Evolutionary conservation across 768 basidiomycete species (phyloP).

Genomic region (Suillus weaverae): DNA sequence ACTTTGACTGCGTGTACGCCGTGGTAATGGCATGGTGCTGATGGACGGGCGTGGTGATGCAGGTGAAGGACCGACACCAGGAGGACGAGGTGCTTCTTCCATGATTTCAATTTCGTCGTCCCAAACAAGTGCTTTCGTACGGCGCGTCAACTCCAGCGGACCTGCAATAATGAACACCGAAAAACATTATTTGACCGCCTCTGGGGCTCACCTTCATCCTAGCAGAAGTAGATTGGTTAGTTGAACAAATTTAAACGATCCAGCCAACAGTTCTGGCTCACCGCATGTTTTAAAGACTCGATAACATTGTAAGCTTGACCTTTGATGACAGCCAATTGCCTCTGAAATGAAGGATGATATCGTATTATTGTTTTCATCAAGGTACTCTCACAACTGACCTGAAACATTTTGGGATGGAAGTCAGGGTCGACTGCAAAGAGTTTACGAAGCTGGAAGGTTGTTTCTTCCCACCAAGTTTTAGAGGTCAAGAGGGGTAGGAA

Average conservation of each 20-base stretch:
- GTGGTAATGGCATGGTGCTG: conserved; percentile 58
- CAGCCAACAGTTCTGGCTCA: conserved; percentile 37
- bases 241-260: conserved; percentile 9
- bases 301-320: conserved; percentile 92
- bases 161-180: conserved; percentile 43
- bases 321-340: conserved; percentile 91
- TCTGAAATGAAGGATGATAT: conserved; percentile 37
- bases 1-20: conserved; percentile 58
- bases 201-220: conserved; percentile 69
- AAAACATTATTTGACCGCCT: neutral
- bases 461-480: conserved; percentile 89
- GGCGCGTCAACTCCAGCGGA: conserved; percentile 87
- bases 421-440: conserved; percentile 81
- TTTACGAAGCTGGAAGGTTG: conserved; percentile 72
- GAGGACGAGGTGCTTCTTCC: conserved; percentile 46
- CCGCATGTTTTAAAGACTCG: conserved; percentile 75
- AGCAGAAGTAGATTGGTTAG: conserved; percentile 6
- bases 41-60: conserved; percentile 62
- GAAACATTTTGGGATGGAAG: conserved; percentile 90
- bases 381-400: conserved; percentile 41
- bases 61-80: conserved; percentile 34
- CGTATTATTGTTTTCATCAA: conserved; percentile 8
- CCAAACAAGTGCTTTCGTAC: conserved; percentile 80
- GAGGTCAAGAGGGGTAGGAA: conserved; percentile 82
- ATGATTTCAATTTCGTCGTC: conserved; percentile 80